These are phyloP conservation scores for Zygnema cylindricum DNA, from an alignment of 139 green algal species.

Conservation along the genomic window DNA sequence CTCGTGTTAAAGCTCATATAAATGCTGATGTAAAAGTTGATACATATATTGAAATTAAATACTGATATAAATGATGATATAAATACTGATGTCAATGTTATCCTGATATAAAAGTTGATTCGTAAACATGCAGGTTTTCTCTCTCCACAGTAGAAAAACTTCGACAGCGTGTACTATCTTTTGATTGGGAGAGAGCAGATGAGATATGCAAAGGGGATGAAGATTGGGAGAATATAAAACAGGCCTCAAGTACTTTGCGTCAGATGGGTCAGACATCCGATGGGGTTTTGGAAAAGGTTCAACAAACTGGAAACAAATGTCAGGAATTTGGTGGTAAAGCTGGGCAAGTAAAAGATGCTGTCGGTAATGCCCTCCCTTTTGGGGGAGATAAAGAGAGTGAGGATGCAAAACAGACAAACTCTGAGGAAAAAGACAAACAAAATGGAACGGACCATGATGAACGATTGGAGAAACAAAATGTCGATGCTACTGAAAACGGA, in stretches of 20 bases:
- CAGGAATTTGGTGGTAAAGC: not conserved
- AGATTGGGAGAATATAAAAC: slow-evolving; percentile 24
- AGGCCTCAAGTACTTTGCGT: not conserved
- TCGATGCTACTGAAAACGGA: not conserved
- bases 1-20: too few relatives aligned
- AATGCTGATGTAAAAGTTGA: too few relatives aligned
- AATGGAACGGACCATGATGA: too few relatives aligned
- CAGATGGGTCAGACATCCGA: not conserved
- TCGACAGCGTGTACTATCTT: slow-evolving; percentile 22
- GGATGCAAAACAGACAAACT: too few relatives aligned
- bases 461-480: too few relatives aligned
- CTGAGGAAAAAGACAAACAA: too few relatives aligned
- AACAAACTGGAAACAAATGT: slow-evolving; percentile 1
- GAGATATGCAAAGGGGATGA: not conserved
- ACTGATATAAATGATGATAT: too few relatives aligned
- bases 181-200: slow-evolving; percentile 38
- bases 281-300: not conserved
- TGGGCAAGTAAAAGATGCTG: not conserved
- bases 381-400: too few relatives aligned
- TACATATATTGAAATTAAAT: too few relatives aligned
- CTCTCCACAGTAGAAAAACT: slow-evolving; percentile 32
- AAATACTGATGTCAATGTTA: too few relatives aligned
- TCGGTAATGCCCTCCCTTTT: not conserved
- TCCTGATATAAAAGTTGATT: too few relatives aligned
- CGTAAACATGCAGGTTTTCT: slow-evolving; percentile 48